phyloP scores from a whole-genome alignment of 257 asterid species.

The Solanum raphanifolium region DNA sequence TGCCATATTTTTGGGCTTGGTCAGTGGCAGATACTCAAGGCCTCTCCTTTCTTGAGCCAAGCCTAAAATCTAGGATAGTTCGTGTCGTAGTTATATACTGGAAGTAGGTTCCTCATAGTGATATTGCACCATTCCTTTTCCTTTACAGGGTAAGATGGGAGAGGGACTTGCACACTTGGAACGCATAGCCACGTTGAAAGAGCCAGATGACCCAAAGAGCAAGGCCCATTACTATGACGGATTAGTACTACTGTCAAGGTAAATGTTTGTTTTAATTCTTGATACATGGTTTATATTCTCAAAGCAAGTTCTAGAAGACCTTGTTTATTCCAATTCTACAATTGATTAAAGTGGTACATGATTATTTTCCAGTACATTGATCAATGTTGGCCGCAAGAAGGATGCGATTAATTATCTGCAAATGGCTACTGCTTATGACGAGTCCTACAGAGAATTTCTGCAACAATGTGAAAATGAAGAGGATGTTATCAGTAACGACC shows the following conservation, averaged over 20 bases:
- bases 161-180: conserved; percentile 72
- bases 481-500: not conserved
- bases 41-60: not conserved
- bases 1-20: not conserved
- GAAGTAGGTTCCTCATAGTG: not conserved
- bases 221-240: conserved; percentile 78
- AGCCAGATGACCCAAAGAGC: conserved; percentile 59
- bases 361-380: conserved; percentile 38
- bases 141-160: conserved; percentile 50
- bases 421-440: not conserved
- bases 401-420: conserved; percentile 3
- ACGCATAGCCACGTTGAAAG: conserved; percentile 58
- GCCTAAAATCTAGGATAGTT: not conserved
- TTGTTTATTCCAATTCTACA: not conserved
- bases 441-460: conserved; percentile 1
- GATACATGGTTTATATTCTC: not conserved
- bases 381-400: conserved; percentile 11
- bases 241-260: conserved; percentile 66
- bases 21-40: not conserved
- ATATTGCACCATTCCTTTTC: not conserved
- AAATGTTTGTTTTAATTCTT: not conserved
- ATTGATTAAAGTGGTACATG: not conserved
- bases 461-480: conserved; percentile 1
- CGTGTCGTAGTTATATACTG: not conserved
- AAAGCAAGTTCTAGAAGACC: not conserved